These are phyloP conservation scores for Kalmusia sp. DNA, from an alignment of 2,329 filamentous ascomycete species.

Conservation along the genomic window DNA sequence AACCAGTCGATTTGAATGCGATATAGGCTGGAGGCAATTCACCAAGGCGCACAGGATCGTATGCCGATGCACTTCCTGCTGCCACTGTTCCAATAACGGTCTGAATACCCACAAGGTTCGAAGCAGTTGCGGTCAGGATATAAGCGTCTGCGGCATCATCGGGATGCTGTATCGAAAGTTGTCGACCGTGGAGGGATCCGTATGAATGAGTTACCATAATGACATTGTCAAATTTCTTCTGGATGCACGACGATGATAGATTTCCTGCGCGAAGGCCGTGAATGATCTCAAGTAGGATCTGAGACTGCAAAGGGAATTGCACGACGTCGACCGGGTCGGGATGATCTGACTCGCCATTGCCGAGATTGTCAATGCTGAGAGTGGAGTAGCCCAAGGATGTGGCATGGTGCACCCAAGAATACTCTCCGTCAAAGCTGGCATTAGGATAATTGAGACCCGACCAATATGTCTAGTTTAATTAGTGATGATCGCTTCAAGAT, in stretches of 20 bases:
- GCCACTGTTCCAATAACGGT: neutral
- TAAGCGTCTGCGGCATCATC: conserved; percentile 59
- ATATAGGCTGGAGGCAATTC: conserved; percentile 7
- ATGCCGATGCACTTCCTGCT: neutral
- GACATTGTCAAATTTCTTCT: conserved; percentile 46
- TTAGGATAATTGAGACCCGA: neutral
- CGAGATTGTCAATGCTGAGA: conserved; percentile 66
- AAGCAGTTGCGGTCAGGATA: conserved; percentile 64
- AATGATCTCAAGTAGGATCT: conserved; percentile 61
- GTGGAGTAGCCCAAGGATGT: conserved; percentile 63
- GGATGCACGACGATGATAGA: too few relatives aligned
- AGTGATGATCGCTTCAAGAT: neutral
- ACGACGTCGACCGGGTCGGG: conserved; percentile 64
- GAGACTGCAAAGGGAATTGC: conserved; percentile 61
- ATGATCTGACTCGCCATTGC: conserved; percentile 61
- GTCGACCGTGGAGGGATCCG: conserved; percentile 61
- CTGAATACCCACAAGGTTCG: conserved; percentile 38
- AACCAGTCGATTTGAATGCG: neutral
- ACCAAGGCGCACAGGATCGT: neutral
- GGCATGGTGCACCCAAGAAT: conserved; percentile 41
- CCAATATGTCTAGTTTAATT: conserved; percentile 5
- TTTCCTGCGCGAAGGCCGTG: conserved; percentile 51
- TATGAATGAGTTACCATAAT: conserved; percentile 68
- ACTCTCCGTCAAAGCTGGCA: conserved; percentile 5
- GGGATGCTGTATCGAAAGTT: conserved; percentile 57